Percentiles rank a stretch among this genome's conserved stretches.
These are phyloP conservation scores for Oryza coarctata DNA, from an alignment of 176 grass and related monocot species.

Conservation along the genomic window DNA sequence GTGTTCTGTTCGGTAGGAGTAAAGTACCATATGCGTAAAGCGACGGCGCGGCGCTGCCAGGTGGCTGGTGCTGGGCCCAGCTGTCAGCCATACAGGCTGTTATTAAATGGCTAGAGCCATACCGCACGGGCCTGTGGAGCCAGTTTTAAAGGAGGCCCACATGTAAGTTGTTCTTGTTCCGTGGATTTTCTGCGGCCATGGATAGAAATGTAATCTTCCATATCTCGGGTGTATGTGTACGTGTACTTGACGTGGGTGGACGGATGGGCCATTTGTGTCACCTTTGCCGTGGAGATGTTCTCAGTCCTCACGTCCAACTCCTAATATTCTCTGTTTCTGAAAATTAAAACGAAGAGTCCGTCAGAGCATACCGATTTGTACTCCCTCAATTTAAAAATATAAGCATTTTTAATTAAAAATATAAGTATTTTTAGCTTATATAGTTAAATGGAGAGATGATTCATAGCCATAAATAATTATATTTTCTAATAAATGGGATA, in stretches of 20 bases:
- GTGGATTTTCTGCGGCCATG: background rate
- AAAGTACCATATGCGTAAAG: background rate
- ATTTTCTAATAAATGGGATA: too few relatives aligned
- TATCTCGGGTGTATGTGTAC: background rate
- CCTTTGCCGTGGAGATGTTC: too few relatives aligned
- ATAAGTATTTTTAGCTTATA: too few relatives aligned
- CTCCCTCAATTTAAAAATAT: too few relatives aligned
- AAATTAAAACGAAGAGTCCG: background rate
- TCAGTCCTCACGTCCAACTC: background rate
- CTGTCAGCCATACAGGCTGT: background rate
- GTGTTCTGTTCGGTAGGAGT: background rate
- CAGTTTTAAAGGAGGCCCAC: conserved; percentile 10
- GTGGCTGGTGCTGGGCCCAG: background rate
- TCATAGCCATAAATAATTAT: too few relatives aligned
- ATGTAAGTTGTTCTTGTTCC: background rate
- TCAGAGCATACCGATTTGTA: too few relatives aligned
- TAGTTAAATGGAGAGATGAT: too few relatives aligned
- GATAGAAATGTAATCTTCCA: background rate
- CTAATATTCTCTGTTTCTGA: background rate
- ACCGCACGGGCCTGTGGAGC: background rate
- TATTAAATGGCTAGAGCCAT: background rate
- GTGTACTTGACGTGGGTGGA: background rate
- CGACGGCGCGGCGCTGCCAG: background rate
- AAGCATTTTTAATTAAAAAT: too few relatives aligned
- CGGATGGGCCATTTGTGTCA: background rate